A percentile compares a stretch with the other conserved stretches of the same genome.
Evolutionary conservation across 306 rosid species (phyloP).

Genomic region (Echinosophora koreensis): DNA sequence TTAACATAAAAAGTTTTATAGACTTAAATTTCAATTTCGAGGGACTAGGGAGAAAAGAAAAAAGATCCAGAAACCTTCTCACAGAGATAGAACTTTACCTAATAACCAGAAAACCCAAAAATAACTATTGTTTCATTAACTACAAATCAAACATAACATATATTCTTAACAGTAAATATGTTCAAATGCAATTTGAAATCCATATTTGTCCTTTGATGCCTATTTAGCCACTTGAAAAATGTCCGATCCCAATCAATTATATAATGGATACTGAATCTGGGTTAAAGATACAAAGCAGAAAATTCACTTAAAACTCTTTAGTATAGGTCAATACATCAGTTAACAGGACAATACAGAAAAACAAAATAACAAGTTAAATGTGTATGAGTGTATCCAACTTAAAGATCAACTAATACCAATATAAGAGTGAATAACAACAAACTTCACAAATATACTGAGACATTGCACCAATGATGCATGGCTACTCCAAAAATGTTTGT

Average conservation of each 20-base stretch:
- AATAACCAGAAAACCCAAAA: conserved; percentile 27
- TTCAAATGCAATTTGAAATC: conserved; percentile 32
- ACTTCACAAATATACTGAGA: conserved; percentile 16
- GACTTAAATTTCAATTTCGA: neutral
- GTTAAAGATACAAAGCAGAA: conserved; percentile 21
- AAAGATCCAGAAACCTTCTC: conserved; percentile 38
- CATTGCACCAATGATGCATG: neutral
- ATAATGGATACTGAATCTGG: neutral
- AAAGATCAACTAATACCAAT: conserved; percentile 20
- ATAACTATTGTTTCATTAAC: neutral
- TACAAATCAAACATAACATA: neutral
- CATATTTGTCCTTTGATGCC: conserved; percentile 23
- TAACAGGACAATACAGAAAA: conserved; percentile 1
- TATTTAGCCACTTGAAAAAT: conserved; percentile 31
- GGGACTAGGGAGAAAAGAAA: conserved; percentile 6
- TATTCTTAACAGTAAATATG: conserved; percentile 10
- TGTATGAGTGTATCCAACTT: neutral
- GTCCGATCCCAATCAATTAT: conserved; percentile 18
- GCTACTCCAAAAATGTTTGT: no score
- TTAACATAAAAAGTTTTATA: neutral
- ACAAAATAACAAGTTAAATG: neutral
- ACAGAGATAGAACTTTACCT: neutral
- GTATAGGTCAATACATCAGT: neutral
- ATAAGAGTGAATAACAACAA: conserved; percentile 26
- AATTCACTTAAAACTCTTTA: conserved; percentile 16